A percentile compares a stretch with the other conserved stretches of the same genome.
Evolutionary conservation across 139 green algal genomes (phyloP).

Genomic region (Choricystis sp.): DNA sequence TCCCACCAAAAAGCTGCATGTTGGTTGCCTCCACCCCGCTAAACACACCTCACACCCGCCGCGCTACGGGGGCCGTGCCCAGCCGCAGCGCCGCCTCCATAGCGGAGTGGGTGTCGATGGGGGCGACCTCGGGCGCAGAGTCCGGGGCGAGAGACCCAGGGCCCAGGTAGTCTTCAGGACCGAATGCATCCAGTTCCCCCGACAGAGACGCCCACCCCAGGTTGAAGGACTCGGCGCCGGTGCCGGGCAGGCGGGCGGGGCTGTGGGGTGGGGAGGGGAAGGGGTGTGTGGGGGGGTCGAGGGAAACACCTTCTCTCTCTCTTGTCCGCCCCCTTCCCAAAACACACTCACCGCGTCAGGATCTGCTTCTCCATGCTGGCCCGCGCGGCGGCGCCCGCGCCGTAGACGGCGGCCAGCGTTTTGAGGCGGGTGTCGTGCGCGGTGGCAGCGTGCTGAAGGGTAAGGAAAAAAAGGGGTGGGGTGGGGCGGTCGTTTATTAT

Average conservation of each 20-base stretch:
- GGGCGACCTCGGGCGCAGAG: neutral
- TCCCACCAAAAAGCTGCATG: too few relatives aligned
- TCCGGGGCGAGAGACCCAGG: neutral
- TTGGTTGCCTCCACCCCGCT: too few relatives aligned
- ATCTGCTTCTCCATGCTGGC: neutral
- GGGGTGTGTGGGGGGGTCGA: neutral
- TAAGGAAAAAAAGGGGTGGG: neutral
- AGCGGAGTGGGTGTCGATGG: neutral
- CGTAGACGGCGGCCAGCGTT: neutral
- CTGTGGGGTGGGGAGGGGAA: neutral
- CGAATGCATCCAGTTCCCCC: neutral
- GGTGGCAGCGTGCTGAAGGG: neutral
- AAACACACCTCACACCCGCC: neutral
- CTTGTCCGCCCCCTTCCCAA: too few relatives aligned
- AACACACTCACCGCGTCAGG: neutral
- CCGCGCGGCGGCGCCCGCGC: too few relatives aligned
- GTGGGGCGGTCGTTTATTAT: too few relatives aligned
- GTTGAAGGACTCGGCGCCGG: neutral
- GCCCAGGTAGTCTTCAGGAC: neutral
- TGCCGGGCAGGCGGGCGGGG: neutral
- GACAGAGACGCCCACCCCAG: neutral
- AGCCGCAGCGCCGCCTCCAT: slow-evolving; percentile 7
- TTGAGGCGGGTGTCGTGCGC: neutral
- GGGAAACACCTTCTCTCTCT: too few relatives aligned
- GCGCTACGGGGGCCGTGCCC: neutral